phyloP scores from a whole-genome alignment of 2,329 filamentous ascomycete genomes.

The Dendrostoma leiphaemia region DNA sequence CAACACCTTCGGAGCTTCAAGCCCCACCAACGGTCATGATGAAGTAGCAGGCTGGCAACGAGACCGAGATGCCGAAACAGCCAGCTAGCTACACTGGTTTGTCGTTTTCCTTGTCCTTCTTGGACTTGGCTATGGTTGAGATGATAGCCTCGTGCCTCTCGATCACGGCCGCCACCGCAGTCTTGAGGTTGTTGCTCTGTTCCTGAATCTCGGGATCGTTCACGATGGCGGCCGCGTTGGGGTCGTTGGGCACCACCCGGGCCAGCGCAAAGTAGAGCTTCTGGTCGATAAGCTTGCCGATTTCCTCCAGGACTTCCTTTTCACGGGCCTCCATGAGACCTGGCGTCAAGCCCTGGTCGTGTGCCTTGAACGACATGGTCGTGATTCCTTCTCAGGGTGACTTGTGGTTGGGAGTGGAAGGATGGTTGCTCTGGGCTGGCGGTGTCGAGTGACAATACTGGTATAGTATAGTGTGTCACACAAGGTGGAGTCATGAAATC shows the following conservation, averaged over 20 bases:
- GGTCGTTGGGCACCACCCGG: constrained; percentile 11
- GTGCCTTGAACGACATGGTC: constrained; percentile 15
- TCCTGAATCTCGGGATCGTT: constrained; percentile 18
- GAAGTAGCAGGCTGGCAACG: neutral
- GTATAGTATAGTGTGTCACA: too few species aligned
- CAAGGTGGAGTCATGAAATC: too few species aligned
- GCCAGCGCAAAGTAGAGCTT: constrained; percentile 18
- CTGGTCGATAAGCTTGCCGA: constrained; percentile 19
- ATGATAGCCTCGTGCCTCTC: constrained; percentile 18
- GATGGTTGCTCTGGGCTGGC: too few species aligned
- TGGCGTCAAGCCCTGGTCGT: constrained; percentile 13
- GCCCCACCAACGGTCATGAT: neutral
- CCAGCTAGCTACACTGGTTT: constrained; percentile 10
- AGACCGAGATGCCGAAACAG: neutral
- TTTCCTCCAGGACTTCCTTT: constrained; percentile 18
- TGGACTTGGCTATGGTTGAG: constrained; percentile 15
- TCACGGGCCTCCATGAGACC: constrained; percentile 16
- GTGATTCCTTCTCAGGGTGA: too few species aligned
- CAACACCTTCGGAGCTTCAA: too few species aligned
- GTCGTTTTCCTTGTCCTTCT: constrained; percentile 15
- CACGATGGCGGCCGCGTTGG: constrained; percentile 15
- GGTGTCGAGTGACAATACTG: too few species aligned
- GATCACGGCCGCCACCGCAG: constrained; percentile 15
- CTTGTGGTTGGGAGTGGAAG: too few species aligned
- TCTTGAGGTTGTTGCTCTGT: constrained; percentile 17